A percentile compares a stretch with the other conserved stretches of the same genome.
Conservation (phyloP, 1,139 yeast species). For the Candida mesenterica region DNA sequence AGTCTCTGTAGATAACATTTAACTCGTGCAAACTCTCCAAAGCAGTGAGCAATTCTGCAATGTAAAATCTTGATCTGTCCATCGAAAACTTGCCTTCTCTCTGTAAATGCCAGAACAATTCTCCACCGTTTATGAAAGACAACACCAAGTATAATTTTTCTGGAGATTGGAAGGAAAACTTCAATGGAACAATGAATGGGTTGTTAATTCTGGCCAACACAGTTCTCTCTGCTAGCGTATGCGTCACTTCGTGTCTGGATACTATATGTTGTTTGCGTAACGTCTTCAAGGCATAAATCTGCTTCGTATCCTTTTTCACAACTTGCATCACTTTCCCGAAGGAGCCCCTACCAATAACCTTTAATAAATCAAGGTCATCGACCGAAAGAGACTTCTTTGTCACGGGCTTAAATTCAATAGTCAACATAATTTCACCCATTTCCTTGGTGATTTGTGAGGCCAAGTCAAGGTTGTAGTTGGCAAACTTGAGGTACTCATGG, state of each 20-base stretch:
- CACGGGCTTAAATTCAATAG: conserved; percentile 75
- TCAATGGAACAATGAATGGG: conserved; percentile 97
- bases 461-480: conserved; percentile 26
- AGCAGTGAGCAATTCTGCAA: conserved; percentile 91
- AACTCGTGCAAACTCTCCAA: conserved; percentile 86
- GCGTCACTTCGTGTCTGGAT: conserved; percentile 91
- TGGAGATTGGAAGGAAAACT: conserved; percentile 93
- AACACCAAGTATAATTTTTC: conserved; percentile 88
- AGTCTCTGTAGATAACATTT: conserved; percentile 90
- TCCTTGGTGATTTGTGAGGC: conserved; percentile 23
- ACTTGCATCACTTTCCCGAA: conserved; percentile 99
- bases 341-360: conserved; percentile 96
- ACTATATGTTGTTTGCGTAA: conserved; percentile 92
- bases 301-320: conserved; percentile 88
- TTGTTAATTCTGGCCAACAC: conserved; percentile 89
- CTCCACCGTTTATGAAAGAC: conserved; percentile 96
- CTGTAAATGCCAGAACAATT: conserved; percentile 90
- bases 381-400: conserved; percentile 65
- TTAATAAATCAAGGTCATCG: conserved; percentile 87
- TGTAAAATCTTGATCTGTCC: conserved; percentile 87
- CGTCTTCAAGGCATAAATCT: conserved; percentile 90
- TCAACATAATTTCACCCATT: conserved; percentile 59
- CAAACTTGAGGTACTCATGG: conserved; percentile 47
- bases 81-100: conserved; percentile 86
- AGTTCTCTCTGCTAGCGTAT: conserved; percentile 93